Evolutionary conservation across 495 filamentous ascomycete genomes (phyloP), one percentile per base, ranked within the genome.

Genomic region (Penicillium coprophilum): DNA sequence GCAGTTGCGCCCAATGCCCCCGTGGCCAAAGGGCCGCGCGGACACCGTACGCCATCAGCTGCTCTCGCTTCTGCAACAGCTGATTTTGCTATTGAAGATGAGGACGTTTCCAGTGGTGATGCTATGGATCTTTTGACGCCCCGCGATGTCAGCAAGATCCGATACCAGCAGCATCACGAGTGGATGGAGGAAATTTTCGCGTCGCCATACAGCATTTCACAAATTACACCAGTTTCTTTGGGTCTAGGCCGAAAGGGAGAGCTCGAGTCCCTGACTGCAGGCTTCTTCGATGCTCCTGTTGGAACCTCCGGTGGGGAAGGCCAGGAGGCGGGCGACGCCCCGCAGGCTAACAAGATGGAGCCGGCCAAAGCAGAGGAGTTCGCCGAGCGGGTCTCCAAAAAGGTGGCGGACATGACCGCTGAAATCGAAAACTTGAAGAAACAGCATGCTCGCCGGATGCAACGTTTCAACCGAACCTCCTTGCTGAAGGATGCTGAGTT

Each of bases 171-270:
- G 63, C 94, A 98, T 64, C 94, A 97, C 61, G 92, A 96, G 70
- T 97, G 92, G 94, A 96, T 97, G 89, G 94, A 96, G 64, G 92
- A 98, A 72, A 85, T 98, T n/a, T 80, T 96, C 44, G 87, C 87
- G 2, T 96, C 91, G 0, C 90, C 91, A 0, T 96, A 92, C 60
- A 77, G 86, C 17, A 89, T 90, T 53, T 78, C 79, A 21, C 88
- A 94, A 61, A 93, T 98, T 45, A 83, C 85, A n/a, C 90, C 92
- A 6, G 82, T 90, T 3, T 92, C 96, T 63, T 80, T 97, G 9
- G 92, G 91, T 0, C 72, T 97, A 4, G 94, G 94, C 6, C 82
- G 91, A 6, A 90, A 88, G 67, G 94, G 94, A 12, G 89, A 92
- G 67, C 84, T 98, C 13, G 85, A 88, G 39, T 77, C 79, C 1